Conservation (phyloP, 352 stramenopile species). For the Phytophthora europaea region DNA sequence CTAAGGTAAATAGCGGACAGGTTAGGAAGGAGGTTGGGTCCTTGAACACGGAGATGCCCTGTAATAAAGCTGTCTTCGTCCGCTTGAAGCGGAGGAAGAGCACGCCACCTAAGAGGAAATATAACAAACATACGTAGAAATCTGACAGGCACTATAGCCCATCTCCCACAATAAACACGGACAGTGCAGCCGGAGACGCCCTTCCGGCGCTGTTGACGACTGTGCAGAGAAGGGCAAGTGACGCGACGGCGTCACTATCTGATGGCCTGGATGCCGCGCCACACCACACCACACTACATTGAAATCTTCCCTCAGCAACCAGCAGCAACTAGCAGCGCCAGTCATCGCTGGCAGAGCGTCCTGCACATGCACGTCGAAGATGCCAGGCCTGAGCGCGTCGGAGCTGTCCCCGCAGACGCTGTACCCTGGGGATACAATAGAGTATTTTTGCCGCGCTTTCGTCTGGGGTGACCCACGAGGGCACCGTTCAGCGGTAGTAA, state of each 20-base stretch:
- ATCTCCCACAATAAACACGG: background rate
- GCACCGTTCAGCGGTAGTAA: background rate
- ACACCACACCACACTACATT: background rate
- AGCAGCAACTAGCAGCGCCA: background rate
- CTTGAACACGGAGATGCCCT: slow-evolving; percentile 19
- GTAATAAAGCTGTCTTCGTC: background rate
- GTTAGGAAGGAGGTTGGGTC: slow-evolving; percentile 18
- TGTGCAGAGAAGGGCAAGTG: background rate
- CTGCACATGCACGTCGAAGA: background rate
- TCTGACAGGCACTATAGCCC: background rate
- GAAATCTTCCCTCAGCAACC: background rate
- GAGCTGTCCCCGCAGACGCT: slow-evolving; percentile 4
- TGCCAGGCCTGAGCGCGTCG: background rate
- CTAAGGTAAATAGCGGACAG: slow-evolving; percentile 19
- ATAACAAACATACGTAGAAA: background rate
- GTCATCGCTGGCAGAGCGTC: slow-evolving; percentile 2
- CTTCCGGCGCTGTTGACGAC: background rate
- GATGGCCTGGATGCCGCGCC: background rate
- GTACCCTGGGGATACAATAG: background rate
- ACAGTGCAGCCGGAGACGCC: background rate
- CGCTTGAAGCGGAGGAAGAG: too few species aligned
- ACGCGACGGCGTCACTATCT: background rate
- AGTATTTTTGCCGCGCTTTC: slow-evolving; percentile 9
- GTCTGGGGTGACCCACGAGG: slow-evolving; percentile 4
- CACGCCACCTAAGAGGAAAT: too few species aligned